Conservation (phyloP, 2,329 filamentous ascomycete species). For the Ceratocystis variospora region DNA sequence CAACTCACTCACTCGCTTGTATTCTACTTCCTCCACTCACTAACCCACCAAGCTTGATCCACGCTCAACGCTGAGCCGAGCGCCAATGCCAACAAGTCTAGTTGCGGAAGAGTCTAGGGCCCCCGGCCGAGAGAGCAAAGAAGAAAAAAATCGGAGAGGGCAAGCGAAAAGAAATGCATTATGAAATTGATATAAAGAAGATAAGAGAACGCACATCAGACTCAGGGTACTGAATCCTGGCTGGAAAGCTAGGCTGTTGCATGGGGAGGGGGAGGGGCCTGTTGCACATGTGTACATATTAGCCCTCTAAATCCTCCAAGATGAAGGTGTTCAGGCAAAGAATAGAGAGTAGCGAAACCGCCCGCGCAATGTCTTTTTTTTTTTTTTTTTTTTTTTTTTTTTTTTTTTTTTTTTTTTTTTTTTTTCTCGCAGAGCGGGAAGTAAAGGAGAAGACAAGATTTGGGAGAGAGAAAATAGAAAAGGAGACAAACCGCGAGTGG, state of each 20-base stretch:
- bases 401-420: too few relatives aligned
- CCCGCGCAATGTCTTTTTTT: not conserved
- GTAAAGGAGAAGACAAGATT: not conserved
- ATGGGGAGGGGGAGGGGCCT: not conserved
- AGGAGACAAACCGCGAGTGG: too few relatives aligned
- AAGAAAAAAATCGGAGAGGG: not conserved
- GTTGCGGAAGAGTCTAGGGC: not conserved
- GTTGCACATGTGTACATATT: not conserved
- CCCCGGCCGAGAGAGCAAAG: not conserved
- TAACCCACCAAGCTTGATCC: too few relatives aligned
- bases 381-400: too few relatives aligned
- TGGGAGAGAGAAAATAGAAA: not conserved
- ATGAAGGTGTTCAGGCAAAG: not conserved
- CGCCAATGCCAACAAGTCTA: not conserved
- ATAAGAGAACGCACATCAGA: not conserved
- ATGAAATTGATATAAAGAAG: not conserved
- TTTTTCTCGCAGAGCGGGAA: not conserved
- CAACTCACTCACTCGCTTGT: too few relatives aligned
- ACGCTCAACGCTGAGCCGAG: not conserved
- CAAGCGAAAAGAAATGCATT: not conserved
- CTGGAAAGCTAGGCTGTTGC: not conserved
- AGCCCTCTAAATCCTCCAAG: too few relatives aligned
- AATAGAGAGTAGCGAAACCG: not conserved
- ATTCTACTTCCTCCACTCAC: not conserved
- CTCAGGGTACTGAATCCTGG: not conserved